phyloP scores from a whole-genome alignment of 192 early-diverging fungal species.

The Spizellomyces punctatus region DNA sequence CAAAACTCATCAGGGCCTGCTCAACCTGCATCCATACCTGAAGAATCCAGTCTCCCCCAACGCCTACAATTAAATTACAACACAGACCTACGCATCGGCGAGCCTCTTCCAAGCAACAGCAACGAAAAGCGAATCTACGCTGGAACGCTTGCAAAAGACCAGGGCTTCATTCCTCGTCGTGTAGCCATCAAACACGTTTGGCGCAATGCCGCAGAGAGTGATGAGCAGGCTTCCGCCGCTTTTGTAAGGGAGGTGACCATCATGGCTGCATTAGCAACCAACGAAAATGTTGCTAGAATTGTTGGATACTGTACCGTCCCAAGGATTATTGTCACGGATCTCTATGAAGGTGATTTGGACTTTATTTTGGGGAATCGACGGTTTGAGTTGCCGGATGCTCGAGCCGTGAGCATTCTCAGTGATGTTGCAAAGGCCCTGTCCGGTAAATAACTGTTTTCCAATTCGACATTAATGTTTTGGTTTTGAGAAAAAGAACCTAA shows the following conservation, averaged over 20 bases:
- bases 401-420: slow-evolving; percentile 11
- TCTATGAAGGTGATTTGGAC: slow-evolving; percentile 33
- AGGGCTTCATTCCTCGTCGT: slow-evolving; percentile 31
- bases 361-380: slow-evolving; percentile 24
- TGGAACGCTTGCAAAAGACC: slow-evolving; percentile 22
- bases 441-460: slow-evolving; percentile 5
- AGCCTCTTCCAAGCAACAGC: slow-evolving; percentile 26
- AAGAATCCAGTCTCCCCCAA: background rate
- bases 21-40: no score
- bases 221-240: slow-evolving; percentile 3
- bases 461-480: background rate
- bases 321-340: slow-evolving; percentile 24
- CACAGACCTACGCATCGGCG: slow-evolving; percentile 21
- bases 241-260: slow-evolving; percentile 26
- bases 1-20: no score
- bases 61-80: slow-evolving; percentile 32
- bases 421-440: slow-evolving; percentile 19
- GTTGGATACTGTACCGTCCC: slow-evolving; percentile 34
- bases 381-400: slow-evolving; percentile 23
- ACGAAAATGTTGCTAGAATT: slow-evolving; percentile 25
- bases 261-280: slow-evolving; percentile 24
- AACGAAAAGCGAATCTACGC: slow-evolving; percentile 26
- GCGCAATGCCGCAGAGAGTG: slow-evolving; percentile 19
- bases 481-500: background rate
- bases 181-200: slow-evolving; percentile 29